A percentile compares a stretch with the other conserved stretches of the same genome.
These are phyloP conservation scores for Colletotrichum sp. DNA, from an alignment of 2,329 filamentous ascomycete genomes.

Conservation along the genomic window DNA sequence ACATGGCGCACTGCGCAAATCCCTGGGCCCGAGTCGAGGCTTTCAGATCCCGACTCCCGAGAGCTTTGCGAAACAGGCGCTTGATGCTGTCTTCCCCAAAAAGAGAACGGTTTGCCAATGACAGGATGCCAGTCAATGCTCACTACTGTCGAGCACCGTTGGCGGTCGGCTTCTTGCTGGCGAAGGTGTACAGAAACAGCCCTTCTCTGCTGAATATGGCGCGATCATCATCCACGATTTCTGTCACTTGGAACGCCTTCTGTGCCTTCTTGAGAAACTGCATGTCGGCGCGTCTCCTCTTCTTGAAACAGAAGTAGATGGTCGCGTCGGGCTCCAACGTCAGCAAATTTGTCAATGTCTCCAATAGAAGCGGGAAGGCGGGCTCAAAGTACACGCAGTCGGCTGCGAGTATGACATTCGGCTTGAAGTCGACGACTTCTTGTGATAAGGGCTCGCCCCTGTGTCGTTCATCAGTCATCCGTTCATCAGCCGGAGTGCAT, in stretches of 20 bases:
- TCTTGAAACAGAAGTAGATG: constrained; percentile 92
- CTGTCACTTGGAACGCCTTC: constrained; percentile 68
- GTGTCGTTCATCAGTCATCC: constrained; percentile 1
- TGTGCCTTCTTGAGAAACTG: constrained; percentile 75
- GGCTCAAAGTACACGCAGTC: constrained; percentile 98
- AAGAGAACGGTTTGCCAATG: not conserved
- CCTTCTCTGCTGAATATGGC: constrained; percentile 60
- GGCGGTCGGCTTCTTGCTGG: constrained; percentile 35
- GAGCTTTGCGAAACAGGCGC: not conserved
- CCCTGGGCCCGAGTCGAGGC: not conserved
- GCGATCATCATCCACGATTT: constrained; percentile 66
- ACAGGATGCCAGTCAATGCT: not conserved
- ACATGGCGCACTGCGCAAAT: not conserved
- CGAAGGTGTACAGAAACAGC: constrained; percentile 67
- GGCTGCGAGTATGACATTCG: constrained; percentile 87
- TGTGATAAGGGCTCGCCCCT: constrained; percentile 67
- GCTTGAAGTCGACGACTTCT: constrained; percentile 59
- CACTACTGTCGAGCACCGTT: not conserved
- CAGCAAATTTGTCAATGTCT: constrained; percentile 78
- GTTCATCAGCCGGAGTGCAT: not conserved
- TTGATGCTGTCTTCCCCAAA: not conserved
- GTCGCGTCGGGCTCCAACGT: constrained; percentile 69
- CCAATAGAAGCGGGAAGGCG: constrained; percentile 85
- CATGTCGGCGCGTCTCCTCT: constrained; percentile 80
- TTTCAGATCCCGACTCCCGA: not conserved